Conservation (phyloP, 2,329 filamentous ascomycete genomes). For the Hypoxylon rubiginosum region DNA sequence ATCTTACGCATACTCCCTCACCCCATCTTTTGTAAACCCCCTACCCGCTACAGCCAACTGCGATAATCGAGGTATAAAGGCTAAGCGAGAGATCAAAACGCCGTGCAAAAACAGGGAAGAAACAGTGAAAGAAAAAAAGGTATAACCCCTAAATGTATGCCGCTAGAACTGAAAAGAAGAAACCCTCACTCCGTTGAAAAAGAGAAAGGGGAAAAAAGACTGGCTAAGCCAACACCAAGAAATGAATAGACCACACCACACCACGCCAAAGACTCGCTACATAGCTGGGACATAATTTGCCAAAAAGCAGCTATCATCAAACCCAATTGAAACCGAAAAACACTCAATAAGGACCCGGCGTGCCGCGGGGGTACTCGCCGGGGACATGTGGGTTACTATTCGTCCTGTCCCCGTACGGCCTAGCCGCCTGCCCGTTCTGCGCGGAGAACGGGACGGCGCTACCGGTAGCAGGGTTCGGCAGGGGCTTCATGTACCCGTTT, state of each 20-base stretch:
- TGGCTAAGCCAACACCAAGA: background rate
- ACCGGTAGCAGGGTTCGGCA: conserved; percentile 24
- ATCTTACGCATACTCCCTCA: background rate
- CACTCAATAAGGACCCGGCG: conserved; percentile 34
- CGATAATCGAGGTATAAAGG: background rate
- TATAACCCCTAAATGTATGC: conserved; percentile 14
- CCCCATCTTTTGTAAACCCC: no score
- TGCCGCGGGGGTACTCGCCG: conserved; percentile 48
- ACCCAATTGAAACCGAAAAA: background rate
- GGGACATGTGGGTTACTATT: conserved; percentile 50
- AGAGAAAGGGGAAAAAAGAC: no score
- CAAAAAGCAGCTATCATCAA: background rate
- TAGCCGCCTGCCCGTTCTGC: conserved; percentile 40
- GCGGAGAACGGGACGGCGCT: conserved; percentile 19
- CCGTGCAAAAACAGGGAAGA: conserved; percentile 10
- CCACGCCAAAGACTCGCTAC: background rate
- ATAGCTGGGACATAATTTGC: no score
- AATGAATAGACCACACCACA: background rate
- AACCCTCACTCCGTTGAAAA: background rate
- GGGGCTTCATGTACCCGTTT: conserved; percentile 41
- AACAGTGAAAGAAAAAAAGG: conserved; percentile 12
- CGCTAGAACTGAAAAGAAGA: conserved; percentile 4
- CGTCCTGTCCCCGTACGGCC: conserved; percentile 39
- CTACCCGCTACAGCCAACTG: background rate
- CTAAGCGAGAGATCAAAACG: conserved; percentile 9